Evolutionary conservation across 805 yeast species (phyloP).

Genomic region (Saturnispora ahearnii): DNA sequence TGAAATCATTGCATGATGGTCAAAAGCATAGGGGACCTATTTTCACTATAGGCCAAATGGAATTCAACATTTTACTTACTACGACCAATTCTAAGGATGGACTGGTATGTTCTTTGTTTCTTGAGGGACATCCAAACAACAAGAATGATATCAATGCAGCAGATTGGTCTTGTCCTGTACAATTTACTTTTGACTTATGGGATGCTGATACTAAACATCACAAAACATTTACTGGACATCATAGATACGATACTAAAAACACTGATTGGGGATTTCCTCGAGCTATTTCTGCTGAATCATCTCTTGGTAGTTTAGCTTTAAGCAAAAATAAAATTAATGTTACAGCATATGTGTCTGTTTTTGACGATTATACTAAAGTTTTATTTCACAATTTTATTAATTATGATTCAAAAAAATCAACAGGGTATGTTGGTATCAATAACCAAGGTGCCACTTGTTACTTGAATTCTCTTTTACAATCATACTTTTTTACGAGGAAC

Average conservation of each 20-base stretch:
- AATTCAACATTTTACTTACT: slow-evolving; percentile 63
- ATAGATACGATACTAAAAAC: slow-evolving; percentile 65
- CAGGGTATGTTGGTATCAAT: slow-evolving; percentile 87
- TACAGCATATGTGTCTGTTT: slow-evolving; percentile 65
- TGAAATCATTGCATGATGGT: slow-evolving; percentile 23
- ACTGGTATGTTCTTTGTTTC: slow-evolving; percentile 57
- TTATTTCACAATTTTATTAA: slow-evolving; percentile 83
- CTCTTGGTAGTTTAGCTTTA: slow-evolving; percentile 20
- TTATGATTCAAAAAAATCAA: slow-evolving; percentile 76
- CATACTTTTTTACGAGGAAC: slow-evolving; percentile 74
- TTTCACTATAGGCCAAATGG: slow-evolving; percentile 45
- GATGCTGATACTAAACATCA: slow-evolving; percentile 62
- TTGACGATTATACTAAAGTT: slow-evolving; percentile 89
- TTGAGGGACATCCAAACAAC: slow-evolving; percentile 59
- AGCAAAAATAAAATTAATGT: slow-evolving; percentile 54
- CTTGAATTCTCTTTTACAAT: slow-evolving; percentile 83
- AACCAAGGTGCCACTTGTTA: slow-evolving; percentile 99
- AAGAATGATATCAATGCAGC: slow-evolving; percentile 24
- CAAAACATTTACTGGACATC: slow-evolving; percentile 56
- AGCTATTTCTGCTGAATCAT: slow-evolving; percentile 50
- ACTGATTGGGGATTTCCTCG: slow-evolving; percentile 96
- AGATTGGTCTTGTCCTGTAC: slow-evolving; percentile 86
- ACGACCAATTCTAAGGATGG: slow-evolving; percentile 60
- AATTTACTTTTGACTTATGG: slow-evolving; percentile 78
- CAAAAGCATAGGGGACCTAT: slow-evolving; percentile 33